Percentiles rank a stretch among this genome's conserved stretches.
Conservation (phyloP, 163 green algal species). For the Chloromonas sp. region DNA sequence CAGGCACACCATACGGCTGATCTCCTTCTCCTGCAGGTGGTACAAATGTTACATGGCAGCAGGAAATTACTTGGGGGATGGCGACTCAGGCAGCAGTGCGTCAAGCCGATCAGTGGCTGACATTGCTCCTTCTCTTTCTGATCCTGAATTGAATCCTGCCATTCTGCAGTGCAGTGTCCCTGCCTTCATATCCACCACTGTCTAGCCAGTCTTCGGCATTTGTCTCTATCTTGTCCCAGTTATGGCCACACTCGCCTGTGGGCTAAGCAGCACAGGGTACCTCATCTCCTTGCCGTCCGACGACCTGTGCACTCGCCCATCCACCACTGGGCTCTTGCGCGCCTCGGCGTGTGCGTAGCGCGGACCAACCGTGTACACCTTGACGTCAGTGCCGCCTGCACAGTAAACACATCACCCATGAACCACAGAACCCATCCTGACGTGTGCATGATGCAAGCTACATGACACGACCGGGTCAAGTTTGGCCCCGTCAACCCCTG, state of each 20-base stretch:
- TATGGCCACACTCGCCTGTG: slow-evolving; percentile 26
- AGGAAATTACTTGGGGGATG: no score
- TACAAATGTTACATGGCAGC: no score
- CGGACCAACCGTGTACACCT: slow-evolving; percentile 77
- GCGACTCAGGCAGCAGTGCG: no score
- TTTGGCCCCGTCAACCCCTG: no score
- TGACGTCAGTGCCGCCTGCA: slow-evolving; percentile 85
- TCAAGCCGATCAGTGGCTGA: no score
- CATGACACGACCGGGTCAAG: background rate
- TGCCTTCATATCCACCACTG: no score
- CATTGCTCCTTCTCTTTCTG: no score
- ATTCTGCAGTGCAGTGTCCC: no score
- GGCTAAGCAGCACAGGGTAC: slow-evolving; percentile 88
- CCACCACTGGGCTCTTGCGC: slow-evolving; percentile 91
- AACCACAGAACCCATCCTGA: background rate
- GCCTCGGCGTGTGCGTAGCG: slow-evolving; percentile 94
- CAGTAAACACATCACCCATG: background rate
- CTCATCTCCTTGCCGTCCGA: slow-evolving; percentile 61
- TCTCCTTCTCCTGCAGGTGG: slow-evolving; percentile 85
- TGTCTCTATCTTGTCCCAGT: no score
- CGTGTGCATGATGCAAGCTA: no score
- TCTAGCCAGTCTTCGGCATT: no score
- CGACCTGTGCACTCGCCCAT: slow-evolving; percentile 60
- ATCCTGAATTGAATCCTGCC: no score
- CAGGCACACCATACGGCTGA: slow-evolving; percentile 83